Percentiles rank a stretch among this genome's conserved stretches.
phyloP scores from a whole-genome alignment of 352 stramenopile species.

The Globisporangium irregulare region DNA sequence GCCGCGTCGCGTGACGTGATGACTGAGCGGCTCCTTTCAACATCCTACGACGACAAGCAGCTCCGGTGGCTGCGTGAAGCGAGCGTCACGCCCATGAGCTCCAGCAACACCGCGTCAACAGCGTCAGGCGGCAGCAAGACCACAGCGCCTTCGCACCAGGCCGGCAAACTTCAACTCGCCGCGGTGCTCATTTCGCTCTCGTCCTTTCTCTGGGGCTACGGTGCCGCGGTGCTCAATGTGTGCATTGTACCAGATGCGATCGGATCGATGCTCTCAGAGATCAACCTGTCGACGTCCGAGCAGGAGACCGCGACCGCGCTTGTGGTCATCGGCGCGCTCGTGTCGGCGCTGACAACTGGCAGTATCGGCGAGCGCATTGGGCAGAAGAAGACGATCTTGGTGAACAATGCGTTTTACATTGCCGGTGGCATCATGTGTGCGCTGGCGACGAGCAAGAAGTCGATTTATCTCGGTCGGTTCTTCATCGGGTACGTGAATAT shows the following conservation, averaged over 20 bases:
- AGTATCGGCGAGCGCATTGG: constrained; percentile 51
- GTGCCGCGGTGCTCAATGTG: constrained; percentile 67
- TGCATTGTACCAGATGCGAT: constrained; percentile 72
- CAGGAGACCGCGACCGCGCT: constrained; percentile 75
- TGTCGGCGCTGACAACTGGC: constrained; percentile 58
- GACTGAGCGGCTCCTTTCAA: constrained; percentile 38
- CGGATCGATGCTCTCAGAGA: constrained; percentile 67
- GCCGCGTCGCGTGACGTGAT: constrained; percentile 18
- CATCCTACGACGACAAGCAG: constrained; percentile 13
- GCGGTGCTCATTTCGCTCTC: constrained; percentile 67
- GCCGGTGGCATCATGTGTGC: constrained; percentile 51
- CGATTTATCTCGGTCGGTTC: constrained; percentile 61
- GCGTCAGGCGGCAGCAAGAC: not conserved
- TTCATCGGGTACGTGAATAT: constrained; percentile 35
- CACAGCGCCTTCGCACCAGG: not conserved
- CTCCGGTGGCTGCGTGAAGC: constrained; percentile 15
- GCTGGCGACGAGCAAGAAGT: constrained; percentile 50
- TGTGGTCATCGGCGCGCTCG: constrained; percentile 64
- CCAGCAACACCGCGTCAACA: not conserved
- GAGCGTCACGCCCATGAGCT: constrained; percentile 11
- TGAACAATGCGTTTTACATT: constrained; percentile 77
- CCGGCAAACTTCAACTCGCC: constrained; percentile 36
- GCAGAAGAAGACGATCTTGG: constrained; percentile 62
- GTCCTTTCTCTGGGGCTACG: constrained; percentile 81
- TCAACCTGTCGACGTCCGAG: constrained; percentile 68